Percentiles rank a stretch among this genome's conserved stretches.
These are phyloP conservation scores for Clohesyomyces aquaticus DNA, from an alignment of 495 filamentous ascomycete species.

Conservation along the genomic window DNA sequence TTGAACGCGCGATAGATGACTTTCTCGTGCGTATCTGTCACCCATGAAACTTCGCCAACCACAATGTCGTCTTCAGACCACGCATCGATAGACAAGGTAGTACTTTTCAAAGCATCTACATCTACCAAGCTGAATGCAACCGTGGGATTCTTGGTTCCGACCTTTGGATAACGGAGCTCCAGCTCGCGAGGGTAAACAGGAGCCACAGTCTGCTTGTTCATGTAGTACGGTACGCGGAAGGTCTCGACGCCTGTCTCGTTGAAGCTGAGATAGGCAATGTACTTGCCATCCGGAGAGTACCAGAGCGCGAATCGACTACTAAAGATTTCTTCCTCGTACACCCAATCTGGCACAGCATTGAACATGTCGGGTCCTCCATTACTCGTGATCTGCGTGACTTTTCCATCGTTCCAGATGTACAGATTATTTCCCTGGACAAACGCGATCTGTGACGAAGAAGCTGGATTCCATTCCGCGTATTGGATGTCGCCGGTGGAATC, in stretches of 20 bases:
- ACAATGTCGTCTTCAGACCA: slow-evolving; percentile 57
- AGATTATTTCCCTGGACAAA: slow-evolving; percentile 62
- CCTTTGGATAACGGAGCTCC: slow-evolving; percentile 61
- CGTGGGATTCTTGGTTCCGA: slow-evolving; percentile 60
- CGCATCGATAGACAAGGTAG: slow-evolving; percentile 49
- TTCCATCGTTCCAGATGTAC: slow-evolving; percentile 56
- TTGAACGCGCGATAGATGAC: slow-evolving; percentile 61
- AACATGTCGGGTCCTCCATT: slow-evolving; percentile 60
- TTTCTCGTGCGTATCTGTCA: slow-evolving; percentile 55
- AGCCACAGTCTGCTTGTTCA: slow-evolving; percentile 52
- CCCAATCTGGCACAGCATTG: slow-evolving; percentile 65
- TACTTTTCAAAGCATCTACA: slow-evolving; percentile 43
- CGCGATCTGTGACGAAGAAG: slow-evolving; percentile 53
- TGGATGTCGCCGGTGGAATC: slow-evolving; percentile 60
- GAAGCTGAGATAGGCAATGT: slow-evolving; percentile 60
- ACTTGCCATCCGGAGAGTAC: slow-evolving; percentile 62
- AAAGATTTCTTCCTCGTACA: slow-evolving; percentile 66
- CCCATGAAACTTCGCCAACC: slow-evolving; percentile 62
- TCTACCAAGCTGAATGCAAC: slow-evolving; percentile 56
- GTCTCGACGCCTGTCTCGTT: slow-evolving; percentile 63
- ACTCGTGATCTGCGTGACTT: slow-evolving; percentile 55
- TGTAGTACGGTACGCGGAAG: slow-evolving; percentile 62
- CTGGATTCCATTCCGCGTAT: slow-evolving; percentile 57
- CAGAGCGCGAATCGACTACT: slow-evolving; percentile 55
- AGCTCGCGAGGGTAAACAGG: slow-evolving; percentile 58